Percentiles rank a stretch among this genome's conserved stretches.
These are phyloP conservation scores for Penicillium fuscoglaucum DNA, from an alignment of 2,329 filamentous ascomycete genomes.

Conservation along the genomic window DNA sequence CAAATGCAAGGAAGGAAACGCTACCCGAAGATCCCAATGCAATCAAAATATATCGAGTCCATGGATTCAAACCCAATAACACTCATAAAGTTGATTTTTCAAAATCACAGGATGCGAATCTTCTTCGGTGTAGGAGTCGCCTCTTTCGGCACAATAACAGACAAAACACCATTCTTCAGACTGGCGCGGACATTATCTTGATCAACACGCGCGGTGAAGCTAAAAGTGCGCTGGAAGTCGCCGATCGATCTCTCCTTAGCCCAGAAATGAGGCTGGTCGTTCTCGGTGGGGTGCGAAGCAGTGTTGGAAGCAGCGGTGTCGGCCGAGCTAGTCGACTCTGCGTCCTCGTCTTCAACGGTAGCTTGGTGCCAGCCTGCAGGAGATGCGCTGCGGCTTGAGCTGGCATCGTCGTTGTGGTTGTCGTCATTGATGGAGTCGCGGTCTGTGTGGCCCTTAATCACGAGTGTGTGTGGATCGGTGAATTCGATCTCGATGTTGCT, in stretches of 20 bases:
- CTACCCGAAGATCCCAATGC: conserved; percentile 4
- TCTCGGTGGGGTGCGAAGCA: conserved; percentile 14
- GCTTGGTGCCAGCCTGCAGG: conserved; percentile 43
- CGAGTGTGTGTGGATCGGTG: conserved; percentile 46
- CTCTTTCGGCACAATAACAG: conserved; percentile 57
- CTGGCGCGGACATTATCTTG: conserved; percentile 60
- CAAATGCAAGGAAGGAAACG: background rate
- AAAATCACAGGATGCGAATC: conserved; percentile 54
- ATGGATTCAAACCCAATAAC: background rate
- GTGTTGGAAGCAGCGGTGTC: conserved; percentile 11
- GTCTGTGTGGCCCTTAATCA: conserved; percentile 44
- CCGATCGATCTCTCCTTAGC: conserved; percentile 58
- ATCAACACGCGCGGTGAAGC: conserved; percentile 57
- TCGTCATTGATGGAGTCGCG: conserved; percentile 30
- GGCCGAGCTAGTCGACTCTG: conserved; percentile 9
- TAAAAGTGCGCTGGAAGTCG: conserved; percentile 58
- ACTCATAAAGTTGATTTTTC: background rate
- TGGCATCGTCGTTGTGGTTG: conserved; percentile 2
- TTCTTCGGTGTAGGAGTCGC: conserved; percentile 50
- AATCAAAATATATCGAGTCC: background rate
- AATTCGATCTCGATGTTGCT: conserved; percentile 50
- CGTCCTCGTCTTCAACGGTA: conserved; percentile 50
- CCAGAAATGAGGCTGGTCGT: conserved; percentile 52
- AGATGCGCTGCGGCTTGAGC: conserved; percentile 24
- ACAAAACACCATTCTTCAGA: conserved; percentile 60